Evolutionary conservation across 345 rosid species (phyloP), one percentile per base, ranked within the genome.

Genomic region (Garcia nutans): DNA sequence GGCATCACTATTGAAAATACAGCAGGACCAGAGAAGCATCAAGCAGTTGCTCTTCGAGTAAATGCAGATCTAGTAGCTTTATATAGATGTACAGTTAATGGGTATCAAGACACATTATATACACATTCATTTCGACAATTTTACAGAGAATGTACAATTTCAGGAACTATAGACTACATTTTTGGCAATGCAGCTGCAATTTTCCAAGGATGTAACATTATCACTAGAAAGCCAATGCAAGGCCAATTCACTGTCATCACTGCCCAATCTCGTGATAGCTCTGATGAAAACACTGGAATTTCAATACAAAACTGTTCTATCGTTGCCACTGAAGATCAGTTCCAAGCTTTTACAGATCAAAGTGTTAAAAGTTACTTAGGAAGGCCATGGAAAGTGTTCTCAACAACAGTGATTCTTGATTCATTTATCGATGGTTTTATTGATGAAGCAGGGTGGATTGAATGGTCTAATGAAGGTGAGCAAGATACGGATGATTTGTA

Each of bases 21-120:
- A 0, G 98, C 98, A 0, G 98, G 96, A 57, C 93, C 96, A 0
- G 85, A 59, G 82, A 94, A 88, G 82, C 86, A 86, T 77, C 98
- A 94, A 77, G 97, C 98, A 0, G 97, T 86, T 15, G 97, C 98
- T 0, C 68, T 92, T 56, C 89, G 97, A 42, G 81, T 87, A 37
- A 91, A 81, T 9, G 93, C 97, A 0, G 98, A 94, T 76, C 79
- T 87, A 2, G 75, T 86, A 17, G 96, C 96, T 20, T 49, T 92
- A 5, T 92, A 81, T 61, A 72, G 82, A 23, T 94, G 97, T 76
- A 68, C 75, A 56, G 26, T 94, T n/a, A 80, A 82, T 9, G 97
- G 97, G 31, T 88, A 77, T 84, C 96, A 93, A 56, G 97, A 90
- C 71, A 87, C 96, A 16, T 67, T 93, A 13, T 92, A 90, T 71